These are phyloP conservation scores for Orychophragmus violaceus DNA, from an alignment of 345 rosid species.

Conservation along the genomic window DNA sequence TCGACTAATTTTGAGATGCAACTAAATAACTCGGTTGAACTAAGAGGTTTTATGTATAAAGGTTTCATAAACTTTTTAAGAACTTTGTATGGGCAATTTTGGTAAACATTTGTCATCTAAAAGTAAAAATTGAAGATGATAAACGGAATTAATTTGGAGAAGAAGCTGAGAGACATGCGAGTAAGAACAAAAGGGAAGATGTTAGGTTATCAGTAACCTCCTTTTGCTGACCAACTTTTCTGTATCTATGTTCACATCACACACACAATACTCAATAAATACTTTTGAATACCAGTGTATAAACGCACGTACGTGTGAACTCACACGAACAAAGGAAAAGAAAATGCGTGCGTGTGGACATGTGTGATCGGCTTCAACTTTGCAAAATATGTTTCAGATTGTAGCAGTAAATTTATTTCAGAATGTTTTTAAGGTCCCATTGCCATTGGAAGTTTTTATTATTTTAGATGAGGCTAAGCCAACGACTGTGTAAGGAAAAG, in stretches of 20 bases:
- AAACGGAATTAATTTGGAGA: not conserved
- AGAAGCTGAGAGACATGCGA: not conserved
- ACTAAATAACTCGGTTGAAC: too few species aligned
- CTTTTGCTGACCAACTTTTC: constrained; percentile 20
- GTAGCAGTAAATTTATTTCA: not conserved
- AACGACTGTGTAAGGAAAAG: not conserved
- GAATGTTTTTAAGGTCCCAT: not conserved
- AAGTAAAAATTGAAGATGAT: too few species aligned
- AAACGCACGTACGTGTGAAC: constrained; percentile 8
- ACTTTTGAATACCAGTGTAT: not conserved
- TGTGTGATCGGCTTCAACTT: not conserved
- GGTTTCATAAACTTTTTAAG: too few species aligned
- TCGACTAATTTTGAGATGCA: too few species aligned
- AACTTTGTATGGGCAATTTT: too few species aligned
- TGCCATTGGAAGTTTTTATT: not conserved
- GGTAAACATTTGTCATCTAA: too few species aligned
- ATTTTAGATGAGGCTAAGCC: not conserved
- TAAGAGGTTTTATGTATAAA: too few species aligned
- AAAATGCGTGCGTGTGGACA: constrained; percentile 13
- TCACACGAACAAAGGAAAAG: not conserved
- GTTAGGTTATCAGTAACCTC: constrained; percentile 20
- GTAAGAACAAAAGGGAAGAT: constrained; percentile 14
- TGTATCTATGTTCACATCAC: constrained; percentile 14
- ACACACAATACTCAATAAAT: not conserved
- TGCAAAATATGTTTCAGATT: not conserved